These are phyloP conservation scores for Limtongia smithiae DNA, from an alignment of 805 yeast genomes.

Conservation along the genomic window DNA sequence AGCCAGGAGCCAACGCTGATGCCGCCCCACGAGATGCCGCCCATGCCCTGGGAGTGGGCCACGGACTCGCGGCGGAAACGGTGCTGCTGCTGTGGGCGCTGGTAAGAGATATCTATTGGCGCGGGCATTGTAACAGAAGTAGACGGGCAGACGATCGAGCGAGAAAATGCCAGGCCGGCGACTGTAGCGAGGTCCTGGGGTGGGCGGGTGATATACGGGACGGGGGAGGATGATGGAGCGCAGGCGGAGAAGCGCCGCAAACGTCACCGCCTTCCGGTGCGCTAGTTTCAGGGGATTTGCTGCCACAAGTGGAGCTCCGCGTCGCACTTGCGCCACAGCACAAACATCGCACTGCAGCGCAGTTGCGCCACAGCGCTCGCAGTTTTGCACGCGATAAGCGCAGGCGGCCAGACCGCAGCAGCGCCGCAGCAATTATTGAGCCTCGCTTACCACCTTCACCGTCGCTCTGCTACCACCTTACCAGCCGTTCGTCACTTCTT, in stretches of 20 bases:
- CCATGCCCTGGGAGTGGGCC: conserved; percentile 97
- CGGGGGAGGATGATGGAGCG: no score
- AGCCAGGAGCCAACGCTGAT: conserved; percentile 94
- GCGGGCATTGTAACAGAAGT: conserved; percentile 33
- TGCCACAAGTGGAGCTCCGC: no score
- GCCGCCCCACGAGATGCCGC: conserved; percentile 97
- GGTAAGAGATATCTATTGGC: conserved; percentile 44
- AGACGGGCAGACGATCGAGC: neutral
- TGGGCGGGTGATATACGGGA: neutral
- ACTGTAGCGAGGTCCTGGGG: no score
- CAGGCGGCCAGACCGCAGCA: conserved; percentile 12
- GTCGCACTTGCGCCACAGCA: no score
- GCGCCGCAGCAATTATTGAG: neutral
- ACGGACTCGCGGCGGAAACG: conserved; percentile 80
- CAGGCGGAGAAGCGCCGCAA: no score
- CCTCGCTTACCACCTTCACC: neutral
- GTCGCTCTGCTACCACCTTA: no score
- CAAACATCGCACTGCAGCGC: no score
- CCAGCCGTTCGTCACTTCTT: no score
- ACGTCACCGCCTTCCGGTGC: no score
- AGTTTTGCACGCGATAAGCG: no score
- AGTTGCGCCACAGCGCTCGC: no score
- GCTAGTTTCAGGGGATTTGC: no score
- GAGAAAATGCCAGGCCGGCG: neutral
- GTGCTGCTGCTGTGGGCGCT: conserved; percentile 36